These are phyloP conservation scores for Dactylorhiza incarnata DNA, from an alignment of 106 monocot genomes.

Conservation along the genomic window DNA sequence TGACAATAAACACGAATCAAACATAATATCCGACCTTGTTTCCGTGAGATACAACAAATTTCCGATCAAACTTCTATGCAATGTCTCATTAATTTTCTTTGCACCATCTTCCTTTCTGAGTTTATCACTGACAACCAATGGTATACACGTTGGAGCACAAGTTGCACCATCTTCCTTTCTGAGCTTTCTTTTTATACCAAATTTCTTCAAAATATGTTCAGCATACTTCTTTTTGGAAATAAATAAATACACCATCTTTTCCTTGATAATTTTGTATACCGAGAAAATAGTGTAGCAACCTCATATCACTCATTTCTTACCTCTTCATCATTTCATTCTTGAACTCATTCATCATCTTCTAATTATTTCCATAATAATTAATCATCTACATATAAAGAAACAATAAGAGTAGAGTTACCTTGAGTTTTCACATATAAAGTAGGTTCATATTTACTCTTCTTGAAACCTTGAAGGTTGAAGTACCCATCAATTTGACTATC, in stretches of 20 bases:
- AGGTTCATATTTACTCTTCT: too few relatives aligned
- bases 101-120: not conserved
- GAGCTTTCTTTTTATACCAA: not conserved
- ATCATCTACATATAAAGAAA: not conserved
- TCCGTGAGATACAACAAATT: not conserved
- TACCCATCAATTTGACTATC: not conserved
- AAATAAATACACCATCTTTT: not conserved
- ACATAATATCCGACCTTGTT: not conserved
- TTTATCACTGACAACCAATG: not conserved
- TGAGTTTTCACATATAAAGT: too few relatives aligned
- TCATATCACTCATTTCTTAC: not conserved
- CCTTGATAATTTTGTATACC: not conserved
- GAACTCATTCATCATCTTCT: not conserved
- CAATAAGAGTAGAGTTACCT: not conserved
- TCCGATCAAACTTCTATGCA: not conserved
- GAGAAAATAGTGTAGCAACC: not conserved
- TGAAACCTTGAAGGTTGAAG: too few relatives aligned
- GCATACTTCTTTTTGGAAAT: not conserved
- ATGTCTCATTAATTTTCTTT: not conserved
- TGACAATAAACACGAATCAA: not conserved
- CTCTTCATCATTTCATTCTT: not conserved
- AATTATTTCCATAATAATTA: not conserved
- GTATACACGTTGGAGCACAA: not conserved
- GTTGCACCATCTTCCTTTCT: not conserved
- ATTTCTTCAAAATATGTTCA: not conserved